Conservation (phyloP, 208 protist species). For the Leishmania aethiopica region DNA sequence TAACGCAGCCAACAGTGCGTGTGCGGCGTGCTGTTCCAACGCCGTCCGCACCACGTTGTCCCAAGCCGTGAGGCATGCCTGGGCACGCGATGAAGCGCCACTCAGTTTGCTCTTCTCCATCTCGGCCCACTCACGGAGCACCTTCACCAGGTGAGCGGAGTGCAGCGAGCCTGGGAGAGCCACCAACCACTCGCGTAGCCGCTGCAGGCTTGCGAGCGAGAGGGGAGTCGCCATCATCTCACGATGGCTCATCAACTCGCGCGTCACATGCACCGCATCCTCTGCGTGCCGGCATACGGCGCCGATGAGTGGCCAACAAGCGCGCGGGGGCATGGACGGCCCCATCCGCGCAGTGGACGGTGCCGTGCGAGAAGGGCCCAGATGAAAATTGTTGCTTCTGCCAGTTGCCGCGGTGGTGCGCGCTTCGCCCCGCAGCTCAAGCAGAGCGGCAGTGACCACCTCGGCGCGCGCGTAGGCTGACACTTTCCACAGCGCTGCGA, state of each 20-base stretch:
- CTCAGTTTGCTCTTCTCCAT: neutral
- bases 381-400: neutral
- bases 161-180: constrained; percentile 10
- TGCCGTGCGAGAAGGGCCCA: neutral
- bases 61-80: neutral
- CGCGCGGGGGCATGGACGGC: neutral
- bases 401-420: neutral
- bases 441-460: constrained; percentile 1
- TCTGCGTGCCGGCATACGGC: constrained; percentile 1
- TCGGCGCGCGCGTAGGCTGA: constrained; percentile 6
- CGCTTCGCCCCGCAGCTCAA: constrained; percentile 4
- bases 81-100: neutral
- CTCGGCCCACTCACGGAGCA: constrained; percentile 1
- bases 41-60: constrained; percentile 5
- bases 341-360: neutral
- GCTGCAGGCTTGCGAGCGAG: neutral
- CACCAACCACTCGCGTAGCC: constrained; percentile 13
- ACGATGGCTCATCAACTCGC: constrained; percentile 1
- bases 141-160: neutral
- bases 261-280: constrained; percentile 1
- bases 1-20: neutral
- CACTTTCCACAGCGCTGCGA: constrained; percentile 6
- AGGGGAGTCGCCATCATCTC: neutral
- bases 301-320: neutral
- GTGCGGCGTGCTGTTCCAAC: neutral